Conservation (phyloP, 768 basidiomycete species). For the Suillus spraguei region DNA sequence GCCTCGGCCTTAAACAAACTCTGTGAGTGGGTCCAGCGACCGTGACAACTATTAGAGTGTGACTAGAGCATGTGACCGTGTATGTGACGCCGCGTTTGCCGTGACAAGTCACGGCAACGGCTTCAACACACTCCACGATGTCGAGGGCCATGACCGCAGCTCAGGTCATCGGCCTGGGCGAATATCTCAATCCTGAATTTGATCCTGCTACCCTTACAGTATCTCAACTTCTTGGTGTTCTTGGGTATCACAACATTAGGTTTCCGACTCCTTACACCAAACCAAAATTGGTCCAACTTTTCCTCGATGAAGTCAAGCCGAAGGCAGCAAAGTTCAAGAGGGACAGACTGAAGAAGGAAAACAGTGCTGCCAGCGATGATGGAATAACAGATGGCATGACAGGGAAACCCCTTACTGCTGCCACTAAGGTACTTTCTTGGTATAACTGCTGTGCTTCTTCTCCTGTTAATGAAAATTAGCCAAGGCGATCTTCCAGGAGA, state of each 20-base stretch:
- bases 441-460: neutral
- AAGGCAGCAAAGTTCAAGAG: conserved; percentile 58
- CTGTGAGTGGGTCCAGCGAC: neutral
- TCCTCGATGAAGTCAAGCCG: conserved; percentile 74
- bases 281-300: conserved; percentile 73
- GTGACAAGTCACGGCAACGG: conserved; percentile 9
- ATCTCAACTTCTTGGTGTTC: conserved; percentile 77
- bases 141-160: conserved; percentile 73
- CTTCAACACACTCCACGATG: conserved; percentile 44
- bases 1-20: neutral
- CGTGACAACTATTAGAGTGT: neutral
- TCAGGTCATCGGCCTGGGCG: conserved; percentile 71
- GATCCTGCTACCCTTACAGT: conserved; percentile 75
- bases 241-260: conserved; percentile 74
- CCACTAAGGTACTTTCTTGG: conserved; percentile 42
- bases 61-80: conserved; percentile 25
- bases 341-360: conserved; percentile 64
- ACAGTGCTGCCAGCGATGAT: conserved; percentile 76
- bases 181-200: conserved; percentile 81
- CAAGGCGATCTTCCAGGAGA: conserved; percentile 63
- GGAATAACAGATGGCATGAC: conserved; percentile 85
- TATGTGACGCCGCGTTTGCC: conserved; percentile 13
- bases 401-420: conserved; percentile 61
- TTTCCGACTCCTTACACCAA: conserved; percentile 80
- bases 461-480: conserved; percentile 27